Evolutionary conservation across 1,284 basidiomycete species (phyloP).

Genomic region (Albatrellus sp.): DNA sequence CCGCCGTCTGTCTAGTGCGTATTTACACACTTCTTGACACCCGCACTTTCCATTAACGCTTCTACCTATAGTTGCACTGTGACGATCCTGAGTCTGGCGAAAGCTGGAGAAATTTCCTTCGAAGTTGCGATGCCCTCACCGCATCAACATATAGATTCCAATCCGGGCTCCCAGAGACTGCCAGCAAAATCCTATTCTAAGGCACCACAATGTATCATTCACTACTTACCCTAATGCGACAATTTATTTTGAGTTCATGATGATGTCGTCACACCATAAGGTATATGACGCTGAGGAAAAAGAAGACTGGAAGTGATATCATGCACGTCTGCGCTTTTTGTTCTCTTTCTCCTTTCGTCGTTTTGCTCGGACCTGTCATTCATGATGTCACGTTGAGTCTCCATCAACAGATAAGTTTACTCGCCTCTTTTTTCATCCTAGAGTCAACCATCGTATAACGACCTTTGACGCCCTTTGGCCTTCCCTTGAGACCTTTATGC

Average conservation of each 20-base stretch:
- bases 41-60: background rate
- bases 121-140: slow-evolving; percentile 42
- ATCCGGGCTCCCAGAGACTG: background rate
- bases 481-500: slow-evolving; percentile 83
- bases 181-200: slow-evolving; percentile 9
- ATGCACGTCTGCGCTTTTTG: slow-evolving; percentile 41
- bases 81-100: slow-evolving; percentile 24
- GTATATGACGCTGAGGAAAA: slow-evolving; percentile 2
- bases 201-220: slow-evolving; percentile 2
- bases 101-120: slow-evolving; percentile 41
- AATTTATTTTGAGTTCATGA: background rate
- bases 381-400: background rate
- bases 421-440: slow-evolving; percentile 74
- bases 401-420: slow-evolving; percentile 5
- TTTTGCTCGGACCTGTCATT: slow-evolving; percentile 48
- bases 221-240: background rate
- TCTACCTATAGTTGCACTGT: slow-evolving; percentile 31
- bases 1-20: slow-evolving; percentile 41
- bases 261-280: background rate
- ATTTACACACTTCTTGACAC: background rate
- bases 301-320: slow-evolving; percentile 1
- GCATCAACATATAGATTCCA: background rate
- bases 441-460: slow-evolving; percentile 88
- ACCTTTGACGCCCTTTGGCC: slow-evolving; percentile 94
- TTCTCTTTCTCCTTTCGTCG: slow-evolving; percentile 57